A percentile compares a stretch with the other conserved stretches of the same genome.
Conservation (phyloP, 805 yeast genomes). For the Candida tammaniensis region DNA sequence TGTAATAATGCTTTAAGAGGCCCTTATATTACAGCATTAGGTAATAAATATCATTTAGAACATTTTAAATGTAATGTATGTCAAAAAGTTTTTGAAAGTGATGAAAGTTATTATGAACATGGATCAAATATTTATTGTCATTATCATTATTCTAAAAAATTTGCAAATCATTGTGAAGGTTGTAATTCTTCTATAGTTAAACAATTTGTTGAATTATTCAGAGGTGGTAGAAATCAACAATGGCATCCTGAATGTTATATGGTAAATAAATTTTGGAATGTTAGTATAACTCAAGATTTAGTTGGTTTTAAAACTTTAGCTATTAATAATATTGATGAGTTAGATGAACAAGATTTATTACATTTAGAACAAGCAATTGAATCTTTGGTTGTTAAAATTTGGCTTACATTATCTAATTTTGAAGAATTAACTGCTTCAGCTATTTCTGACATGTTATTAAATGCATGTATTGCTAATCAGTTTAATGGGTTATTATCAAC, state of each 20-base stretch:
- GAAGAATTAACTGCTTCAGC: constrained; percentile 90
- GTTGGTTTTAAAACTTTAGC: constrained; percentile 40
- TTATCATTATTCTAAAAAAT: constrained; percentile 81
- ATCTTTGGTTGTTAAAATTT: constrained; percentile 56
- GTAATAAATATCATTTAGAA: constrained; percentile 88
- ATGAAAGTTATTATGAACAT: constrained; percentile 90
- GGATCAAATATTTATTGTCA: constrained; percentile 83
- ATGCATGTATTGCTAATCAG: constrained; percentile 73
- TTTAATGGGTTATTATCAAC: constrained; percentile 65
- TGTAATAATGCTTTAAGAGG: constrained; percentile 88
- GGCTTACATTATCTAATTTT: constrained; percentile 83
- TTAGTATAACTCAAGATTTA: constrained; percentile 61
- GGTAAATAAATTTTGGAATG: constrained; percentile 97
- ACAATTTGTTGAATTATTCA: constrained; percentile 87
- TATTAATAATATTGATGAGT: constrained; percentile 7
- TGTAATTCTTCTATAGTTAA: constrained; percentile 88
- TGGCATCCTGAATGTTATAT: constrained; percentile 99
- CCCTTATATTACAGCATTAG: constrained; percentile 90
- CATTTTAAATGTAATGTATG: constrained; percentile 93
- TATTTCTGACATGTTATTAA: constrained; percentile 87
- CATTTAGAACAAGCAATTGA: constrained; percentile 65
- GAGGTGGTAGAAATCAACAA: constrained; percentile 89
- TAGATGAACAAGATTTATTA: constrained; percentile 27
- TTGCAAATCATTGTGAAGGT: constrained; percentile 90
- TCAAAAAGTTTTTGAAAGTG: constrained; percentile 79